These are phyloP conservation scores for Fusarium camptoceras DNA, from an alignment of 2,329 filamentous ascomycete genomes.

Conservation along the genomic window DNA sequence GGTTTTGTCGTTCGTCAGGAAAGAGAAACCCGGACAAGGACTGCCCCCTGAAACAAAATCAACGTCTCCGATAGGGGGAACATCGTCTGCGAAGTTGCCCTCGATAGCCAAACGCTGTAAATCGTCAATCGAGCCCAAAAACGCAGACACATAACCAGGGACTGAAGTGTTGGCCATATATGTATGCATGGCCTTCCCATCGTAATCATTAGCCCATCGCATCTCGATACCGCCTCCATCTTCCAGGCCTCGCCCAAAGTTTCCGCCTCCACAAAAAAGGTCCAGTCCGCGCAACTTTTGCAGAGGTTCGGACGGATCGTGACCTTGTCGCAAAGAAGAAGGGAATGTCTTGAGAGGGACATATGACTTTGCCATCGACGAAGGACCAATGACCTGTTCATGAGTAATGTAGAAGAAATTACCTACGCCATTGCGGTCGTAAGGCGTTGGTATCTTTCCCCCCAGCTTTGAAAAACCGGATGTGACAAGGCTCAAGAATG, in stretches of 20 bases:
- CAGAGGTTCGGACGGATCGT: conserved; percentile 56
- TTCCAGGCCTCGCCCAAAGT: conserved; percentile 80
- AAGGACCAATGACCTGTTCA: conserved; percentile 25
- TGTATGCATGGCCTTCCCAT: conserved; percentile 72
- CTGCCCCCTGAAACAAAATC: conserved; percentile 78
- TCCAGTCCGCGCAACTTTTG: conserved; percentile 71
- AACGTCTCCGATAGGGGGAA: conserved; percentile 72
- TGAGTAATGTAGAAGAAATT: conserved; percentile 74
- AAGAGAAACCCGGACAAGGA: conserved; percentile 82
- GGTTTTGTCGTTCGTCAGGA: conserved; percentile 68
- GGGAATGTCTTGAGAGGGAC: conserved; percentile 54
- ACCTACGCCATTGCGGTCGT: conserved; percentile 72
- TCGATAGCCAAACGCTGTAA: conserved; percentile 67
- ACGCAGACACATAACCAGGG: conserved; percentile 62
- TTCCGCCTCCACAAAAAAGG: conserved; percentile 82
- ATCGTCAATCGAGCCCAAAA: conserved; percentile 78
- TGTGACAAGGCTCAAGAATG: conserved; percentile 68
- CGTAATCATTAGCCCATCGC: conserved; percentile 76
- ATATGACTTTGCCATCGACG: conserved; percentile 17
- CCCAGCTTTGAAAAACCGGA: conserved; percentile 64
- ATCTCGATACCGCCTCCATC: conserved; percentile 75
- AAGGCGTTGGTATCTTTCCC: conserved; percentile 69
- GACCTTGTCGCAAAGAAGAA: conserved; percentile 63
- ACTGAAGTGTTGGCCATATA: conserved; percentile 74
- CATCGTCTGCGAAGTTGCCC: conserved; percentile 58